These are phyloP conservation scores for Ilex aquifolium DNA, from an alignment of 257 asterid genomes.

Conservation along the genomic window DNA sequence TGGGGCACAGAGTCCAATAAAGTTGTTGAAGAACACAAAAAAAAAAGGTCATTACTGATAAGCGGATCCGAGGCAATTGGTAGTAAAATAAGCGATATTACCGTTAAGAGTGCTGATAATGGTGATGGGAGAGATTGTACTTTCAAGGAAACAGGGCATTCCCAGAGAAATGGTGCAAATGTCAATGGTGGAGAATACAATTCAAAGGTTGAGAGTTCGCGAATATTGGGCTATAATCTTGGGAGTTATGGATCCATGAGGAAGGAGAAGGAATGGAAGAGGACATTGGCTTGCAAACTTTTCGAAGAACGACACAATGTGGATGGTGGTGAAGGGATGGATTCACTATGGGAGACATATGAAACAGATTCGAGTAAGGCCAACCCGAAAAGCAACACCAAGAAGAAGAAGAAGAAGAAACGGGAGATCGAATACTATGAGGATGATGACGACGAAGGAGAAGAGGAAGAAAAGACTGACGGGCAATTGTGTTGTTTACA, in stretches of 20 bases:
- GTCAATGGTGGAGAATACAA: conserved; percentile 1
- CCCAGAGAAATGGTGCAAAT: conserved; percentile 20
- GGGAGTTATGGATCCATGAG: conserved; percentile 63
- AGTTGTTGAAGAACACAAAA: conserved; percentile 11
- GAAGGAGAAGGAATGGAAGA: conserved; percentile 72
- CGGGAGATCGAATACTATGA: conserved; percentile 14
- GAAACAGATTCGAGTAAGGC: conserved; percentile 36
- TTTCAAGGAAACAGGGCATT: conserved; percentile 13
- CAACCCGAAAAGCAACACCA: conserved; percentile 1
- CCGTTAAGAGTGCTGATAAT: conserved; percentile 6
- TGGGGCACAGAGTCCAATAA: conserved; percentile 17
- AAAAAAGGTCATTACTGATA: conserved; percentile 4
- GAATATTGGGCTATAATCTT: conserved; percentile 15
- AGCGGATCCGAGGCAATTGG: conserved; percentile 41
- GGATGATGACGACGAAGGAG: conserved; percentile 13
- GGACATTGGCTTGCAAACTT: conserved; percentile 78
- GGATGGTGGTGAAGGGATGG: conserved; percentile 74
- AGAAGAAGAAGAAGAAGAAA: conserved; percentile 15
- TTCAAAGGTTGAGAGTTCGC: conserved; percentile 15
- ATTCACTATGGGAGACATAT: conserved; percentile 76
- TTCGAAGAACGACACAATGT: conserved; percentile 62
- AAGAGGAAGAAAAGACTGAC: conserved; percentile 16
- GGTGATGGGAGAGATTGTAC: conserved; percentile 6
- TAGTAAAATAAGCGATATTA: neutral
- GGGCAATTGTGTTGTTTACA: conserved; percentile 68